Base-by-base conservation (phyloP, 2,329 filamentous ascomycete species). In the Aspergillus hortae region DNA sequence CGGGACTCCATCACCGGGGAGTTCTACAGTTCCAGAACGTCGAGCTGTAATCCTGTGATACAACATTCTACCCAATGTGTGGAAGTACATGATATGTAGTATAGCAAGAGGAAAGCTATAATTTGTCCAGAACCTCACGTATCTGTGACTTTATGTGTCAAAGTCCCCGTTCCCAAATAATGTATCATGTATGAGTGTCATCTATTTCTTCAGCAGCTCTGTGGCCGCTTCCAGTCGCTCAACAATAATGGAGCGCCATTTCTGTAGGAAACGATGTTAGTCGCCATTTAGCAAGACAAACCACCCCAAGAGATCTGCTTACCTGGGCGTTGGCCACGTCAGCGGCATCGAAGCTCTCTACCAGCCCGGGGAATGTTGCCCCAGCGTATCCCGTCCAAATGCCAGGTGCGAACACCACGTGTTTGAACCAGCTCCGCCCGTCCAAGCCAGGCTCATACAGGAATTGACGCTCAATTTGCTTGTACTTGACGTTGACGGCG, bases 311-410 rank as follows among this genome's bases (percentile, higher is more conserved):
- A 23, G 52, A 53, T 19, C n/a, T 45, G 74, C 80, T 71, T 63
- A 86, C 83, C 82, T 65, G 57, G 15, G 76, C 74, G 53, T 76
- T 78, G 6, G 63, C 63, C 52, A 68, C 47, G 65, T 81, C 74
- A 2, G 69, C 67, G 42, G 74, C 77, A 25, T 85, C 80, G 44
- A 87, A 73, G 47, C 78, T 80, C 66, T 87, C 84, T 4, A 85
- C 79, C n/a, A 87, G 68, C 1, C 83, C 82, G 1, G 84, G 84
- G 60, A 82, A 87, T 7, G 83, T 85, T 4, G 80, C 84, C 3
- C 91, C 92, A 0, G 90, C 78, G 70, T 96, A 96, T 0, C 92
- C 92, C 0, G 90, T 96, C 90, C 91, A 95, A 44, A 92, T 69
- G 0, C 92, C 92, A 0, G 92, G 92, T 1, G 92, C 92, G 71